Base-by-base conservation (phyloP, 441 rosid species). In the Gossypium gossypioides region DNA sequence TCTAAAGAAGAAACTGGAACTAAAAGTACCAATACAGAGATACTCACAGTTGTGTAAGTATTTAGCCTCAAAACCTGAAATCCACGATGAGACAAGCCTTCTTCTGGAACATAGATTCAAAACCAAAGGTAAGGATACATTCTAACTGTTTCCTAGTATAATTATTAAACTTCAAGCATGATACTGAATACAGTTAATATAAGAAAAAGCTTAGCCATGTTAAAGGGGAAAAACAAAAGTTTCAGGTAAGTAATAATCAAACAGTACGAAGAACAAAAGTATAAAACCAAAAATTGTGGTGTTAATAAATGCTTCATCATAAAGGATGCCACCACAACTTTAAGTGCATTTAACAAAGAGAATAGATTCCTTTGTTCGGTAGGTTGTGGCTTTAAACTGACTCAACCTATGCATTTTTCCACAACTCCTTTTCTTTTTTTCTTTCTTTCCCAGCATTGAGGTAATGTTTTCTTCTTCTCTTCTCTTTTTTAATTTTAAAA, bases 41-140 rank as follows among this genome's bases (percentile, higher is more conserved):
- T 61, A 84, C 94, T 87, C 84, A 94, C 99, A 5, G 99, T 94
- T 58, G 94, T 85, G 76, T 94, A 94, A 34, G 99, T 92, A 75
- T 94, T 92, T 71, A 94, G 85, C 81, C 99, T 90, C 68, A 85
- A 51, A 68, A 94, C 97, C 76, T 94, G 89, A 84, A 92, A 94
- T 55, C 97, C 99, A 74, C 99, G 97, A 72, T 73, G 82, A 37
- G 82, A 88, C 71, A 94, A 79, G 71, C 94, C 91, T 78, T 88
- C 91, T 82, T 90, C 99, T 94, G 92, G 76, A 86, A 81, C 52
- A 79, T 61, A 79, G 29, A 82, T 40, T 44, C 65, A 57, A 69
- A 69, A 10, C 42, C 42, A 32, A 78, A 61, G 68, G 52, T 73
- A 58, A 72, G 37, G 5, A 69, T 10, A 60, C 18, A 15, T 29